phyloP scores from a whole-genome alignment of 768 basidiomycete species.

The Amanita brunnescens region DNA sequence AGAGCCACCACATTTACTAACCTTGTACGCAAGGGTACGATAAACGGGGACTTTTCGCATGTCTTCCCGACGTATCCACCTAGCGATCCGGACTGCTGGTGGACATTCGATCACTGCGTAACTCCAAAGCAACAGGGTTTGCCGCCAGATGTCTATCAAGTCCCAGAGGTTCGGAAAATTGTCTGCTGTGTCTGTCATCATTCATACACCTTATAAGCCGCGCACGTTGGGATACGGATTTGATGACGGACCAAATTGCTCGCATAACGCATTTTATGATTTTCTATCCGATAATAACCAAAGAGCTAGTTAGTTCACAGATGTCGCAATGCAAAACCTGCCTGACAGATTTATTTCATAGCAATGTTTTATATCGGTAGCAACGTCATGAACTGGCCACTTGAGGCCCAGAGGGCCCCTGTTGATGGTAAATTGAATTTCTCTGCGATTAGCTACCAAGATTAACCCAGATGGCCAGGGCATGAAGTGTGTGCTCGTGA shows the following conservation, averaged over 20 bases:
- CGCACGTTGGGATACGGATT: constrained; percentile 50
- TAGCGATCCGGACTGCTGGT: constrained; percentile 47
- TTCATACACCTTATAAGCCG: constrained; percentile 26
- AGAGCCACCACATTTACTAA: background rate
- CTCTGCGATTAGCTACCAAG: background rate
- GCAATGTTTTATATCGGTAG: constrained; percentile 59
- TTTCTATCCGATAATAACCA: constrained; percentile 43
- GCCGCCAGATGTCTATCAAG: constrained; percentile 31
- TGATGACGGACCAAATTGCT: constrained; percentile 60
- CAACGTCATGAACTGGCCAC: constrained; percentile 47
- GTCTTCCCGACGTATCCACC: constrained; percentile 23
- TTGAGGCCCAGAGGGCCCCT: constrained; percentile 44
- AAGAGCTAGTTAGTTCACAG: constrained; percentile 42
- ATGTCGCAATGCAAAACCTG: background rate
- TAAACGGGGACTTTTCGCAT: constrained; percentile 21
- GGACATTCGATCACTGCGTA: constrained; percentile 34
- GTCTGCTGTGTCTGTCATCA: background rate
- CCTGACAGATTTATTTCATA: constrained; percentile 13
- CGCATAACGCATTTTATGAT: constrained; percentile 55
- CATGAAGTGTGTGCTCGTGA: constrained; percentile 56
- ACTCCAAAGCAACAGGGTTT: constrained; percentile 39
- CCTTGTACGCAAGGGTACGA: constrained; percentile 13
- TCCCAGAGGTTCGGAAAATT: constrained; percentile 35
- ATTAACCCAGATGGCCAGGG: constrained; percentile 17
- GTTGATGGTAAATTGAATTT: constrained; percentile 31